Conservation (phyloP, 139 green algal genomes). For the Haematococcus sp. region DNA sequence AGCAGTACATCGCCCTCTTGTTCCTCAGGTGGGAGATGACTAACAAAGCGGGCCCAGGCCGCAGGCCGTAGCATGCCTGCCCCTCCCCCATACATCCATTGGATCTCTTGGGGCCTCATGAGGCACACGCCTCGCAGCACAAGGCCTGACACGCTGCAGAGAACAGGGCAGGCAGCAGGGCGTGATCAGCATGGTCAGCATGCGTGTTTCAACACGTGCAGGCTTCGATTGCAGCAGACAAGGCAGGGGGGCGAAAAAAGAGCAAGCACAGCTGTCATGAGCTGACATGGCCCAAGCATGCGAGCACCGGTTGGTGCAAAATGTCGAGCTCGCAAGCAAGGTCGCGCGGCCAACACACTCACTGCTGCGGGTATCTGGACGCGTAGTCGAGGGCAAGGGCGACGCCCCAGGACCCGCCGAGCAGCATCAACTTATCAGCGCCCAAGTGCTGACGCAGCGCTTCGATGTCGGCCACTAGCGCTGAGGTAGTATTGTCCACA, state of each 20-base stretch:
- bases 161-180: too few species aligned
- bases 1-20: constrained; percentile 26
- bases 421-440: constrained; percentile 55
- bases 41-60: constrained; percentile 42
- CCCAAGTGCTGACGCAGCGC: constrained; percentile 42
- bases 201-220: too few species aligned
- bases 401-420: constrained; percentile 73
- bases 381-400: constrained; percentile 68
- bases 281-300: too few species aligned
- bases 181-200: too few species aligned
- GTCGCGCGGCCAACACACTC: neutral
- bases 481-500: constrained; percentile 54
- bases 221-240: too few species aligned
- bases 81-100: constrained; percentile 67
- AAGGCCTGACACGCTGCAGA: constrained; percentile 38
- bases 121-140: constrained; percentile 73
- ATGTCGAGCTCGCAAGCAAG: too few species aligned
- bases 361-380: constrained; percentile 25
- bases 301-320: too few species aligned
- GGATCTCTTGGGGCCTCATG: constrained; percentile 61
- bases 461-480: constrained; percentile 61
- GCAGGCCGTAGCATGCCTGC: constrained; percentile 37
- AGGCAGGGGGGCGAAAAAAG: too few species aligned
- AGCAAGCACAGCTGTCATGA: too few species aligned
- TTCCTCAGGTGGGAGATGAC: constrained; percentile 25